Base-by-base conservation (phyloP, 1,284 basidiomycete genomes). In the Rhodotorula sp. region DNA sequence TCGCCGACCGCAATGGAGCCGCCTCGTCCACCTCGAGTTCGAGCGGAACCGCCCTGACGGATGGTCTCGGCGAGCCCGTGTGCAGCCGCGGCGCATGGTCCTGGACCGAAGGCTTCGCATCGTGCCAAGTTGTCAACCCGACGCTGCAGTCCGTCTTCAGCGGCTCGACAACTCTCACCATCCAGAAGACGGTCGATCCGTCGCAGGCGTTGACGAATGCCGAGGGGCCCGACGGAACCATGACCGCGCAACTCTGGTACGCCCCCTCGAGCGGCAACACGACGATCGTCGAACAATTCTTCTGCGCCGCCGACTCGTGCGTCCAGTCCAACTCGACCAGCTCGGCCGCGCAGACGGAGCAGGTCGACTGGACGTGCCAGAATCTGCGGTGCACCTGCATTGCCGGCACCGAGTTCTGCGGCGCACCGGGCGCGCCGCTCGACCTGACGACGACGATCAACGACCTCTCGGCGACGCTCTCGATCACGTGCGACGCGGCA, bases 181-280 rank as follows among this genome's bases (percentile, higher is more conserved):
- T 94, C 75, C 86, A 90, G 16, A 89, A 92, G 42, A 90, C 88
- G 1, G 82, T 92, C 52, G 86, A 91, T 72, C 83, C 88, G 8
- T 83, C 85, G 0, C 84, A 88, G n/a, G 66, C 88, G 88, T 2
- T 91, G 89, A 0, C 80, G 89, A 44, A 86, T 86, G 4, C 3
- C 84, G 86, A 88, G 71, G 89, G 89, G 17, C 72, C 81, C 10
- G 82, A 85, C 44, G 86, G 87, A 10, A 84, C 86, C 7, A 83
- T 86, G 14, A 89, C 85, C 74, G 90, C 90, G 0, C 91, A 93
- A 78, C 82, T 95, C 2, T 90, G 91, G 82, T 93, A 93, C 81
- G 65, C 73, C 4, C 48, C 68, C 1, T 25, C 66, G 25, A 60
- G 41, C 12, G 64, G 62, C 7, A 74, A 74, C n/a, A 74, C 74